phyloP scores from a whole-genome alignment of 2,329 filamentous ascomycete species.

The Colletotrichum nymphaeae region DNA sequence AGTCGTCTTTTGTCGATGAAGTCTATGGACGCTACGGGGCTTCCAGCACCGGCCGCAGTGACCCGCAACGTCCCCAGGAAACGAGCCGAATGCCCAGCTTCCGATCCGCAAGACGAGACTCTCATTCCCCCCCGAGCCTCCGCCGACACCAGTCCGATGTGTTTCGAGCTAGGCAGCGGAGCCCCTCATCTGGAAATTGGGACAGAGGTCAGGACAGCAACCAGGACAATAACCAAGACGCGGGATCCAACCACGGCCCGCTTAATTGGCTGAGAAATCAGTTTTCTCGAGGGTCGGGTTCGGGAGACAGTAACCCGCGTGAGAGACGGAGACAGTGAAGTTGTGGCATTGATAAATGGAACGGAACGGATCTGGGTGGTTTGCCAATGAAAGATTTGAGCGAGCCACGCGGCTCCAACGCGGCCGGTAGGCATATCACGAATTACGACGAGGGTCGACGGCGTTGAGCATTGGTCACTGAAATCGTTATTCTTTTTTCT shows the following conservation, averaged over 20 bases:
- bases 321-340: conserved; percentile 15
- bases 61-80: conserved; percentile 11
- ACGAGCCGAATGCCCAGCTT: conserved; percentile 29
- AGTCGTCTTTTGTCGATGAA: not conserved
- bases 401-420: not conserved
- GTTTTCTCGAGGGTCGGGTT: conserved; percentile 43
- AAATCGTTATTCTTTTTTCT: not conserved
- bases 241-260: conserved; percentile 50
- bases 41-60: not conserved
- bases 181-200: conserved; percentile 49
- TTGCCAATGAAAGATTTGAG: not conserved
- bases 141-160: conserved; percentile 42
- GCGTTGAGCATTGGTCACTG: conserved; percentile 30
- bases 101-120: conserved; percentile 47
- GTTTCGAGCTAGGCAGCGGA: conserved; percentile 50
- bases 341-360: not conserved
- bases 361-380: too few species aligned
- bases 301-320: conserved; percentile 18
- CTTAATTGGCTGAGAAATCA: conserved; percentile 58
- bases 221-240: conserved; percentile 44
- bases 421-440: conserved; percentile 5
- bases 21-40: conserved; percentile 10
- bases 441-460: conserved; percentile 29
- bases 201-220: conserved; percentile 42
- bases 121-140: conserved; percentile 51